phyloP scores from a whole-genome alignment of 208 protist genomes.

The Phytomonas serpens region DNA sequence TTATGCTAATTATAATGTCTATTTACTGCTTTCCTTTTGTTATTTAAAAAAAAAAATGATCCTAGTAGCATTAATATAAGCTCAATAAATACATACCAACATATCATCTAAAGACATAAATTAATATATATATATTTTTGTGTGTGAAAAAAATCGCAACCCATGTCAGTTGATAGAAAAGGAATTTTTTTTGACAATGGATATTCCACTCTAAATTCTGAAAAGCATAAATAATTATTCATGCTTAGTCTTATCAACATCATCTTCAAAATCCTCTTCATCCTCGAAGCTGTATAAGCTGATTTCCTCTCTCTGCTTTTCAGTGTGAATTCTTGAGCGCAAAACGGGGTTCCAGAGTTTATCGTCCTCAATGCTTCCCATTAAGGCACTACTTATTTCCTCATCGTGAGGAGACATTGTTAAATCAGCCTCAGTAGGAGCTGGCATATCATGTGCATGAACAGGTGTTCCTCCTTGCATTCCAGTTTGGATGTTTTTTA shows the following conservation, averaged over 20 bases:
- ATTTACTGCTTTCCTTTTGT: neutral
- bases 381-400: slow-evolving; percentile 83
- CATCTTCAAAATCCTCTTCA: slow-evolving; percentile 43
- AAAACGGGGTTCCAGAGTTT: slow-evolving; percentile 88
- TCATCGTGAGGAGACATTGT: slow-evolving; percentile 65
- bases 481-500: slow-evolving; percentile 69
- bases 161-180: neutral
- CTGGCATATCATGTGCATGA: slow-evolving; percentile 73
- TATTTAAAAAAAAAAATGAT: neutral
- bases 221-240: neutral
- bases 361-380: slow-evolving; percentile 86
- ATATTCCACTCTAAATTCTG: neutral
- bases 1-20: slow-evolving; percentile 2
- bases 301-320: slow-evolving; percentile 39
- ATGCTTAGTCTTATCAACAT: neutral
- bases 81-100: slow-evolving; percentile 9
- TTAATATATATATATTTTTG: neutral
- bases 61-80: neutral
- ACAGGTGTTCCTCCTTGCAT: slow-evolving; percentile 79
- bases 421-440: slow-evolving; percentile 65
- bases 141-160: neutral
- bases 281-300: slow-evolving; percentile 83
- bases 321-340: slow-evolving; percentile 55
- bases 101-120: neutral
- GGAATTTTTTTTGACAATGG: neutral